Conservation (phyloP, 169 alveolate species). For the Plasmodium inui region DNA sequence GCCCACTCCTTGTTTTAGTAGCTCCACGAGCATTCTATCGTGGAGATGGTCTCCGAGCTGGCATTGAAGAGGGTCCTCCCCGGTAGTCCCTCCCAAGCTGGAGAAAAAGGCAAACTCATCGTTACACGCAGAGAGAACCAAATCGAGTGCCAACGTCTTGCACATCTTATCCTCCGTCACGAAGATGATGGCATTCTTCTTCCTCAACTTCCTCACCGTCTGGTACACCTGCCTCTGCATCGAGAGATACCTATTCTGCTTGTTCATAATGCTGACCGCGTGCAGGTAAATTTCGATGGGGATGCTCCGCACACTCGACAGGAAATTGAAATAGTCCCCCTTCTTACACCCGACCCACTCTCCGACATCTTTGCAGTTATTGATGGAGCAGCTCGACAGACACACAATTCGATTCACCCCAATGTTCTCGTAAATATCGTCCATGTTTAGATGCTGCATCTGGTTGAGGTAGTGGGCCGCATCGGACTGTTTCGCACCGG, state of each 20-base stretch:
- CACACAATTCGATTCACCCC: slow-evolving; percentile 63
- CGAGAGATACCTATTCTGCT: slow-evolving; percentile 63
- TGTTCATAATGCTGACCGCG: slow-evolving; percentile 74
- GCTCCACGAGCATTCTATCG: slow-evolving; percentile 1
- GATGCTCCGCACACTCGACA: slow-evolving; percentile 88
- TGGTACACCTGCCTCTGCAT: slow-evolving; percentile 77
- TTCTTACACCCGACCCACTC: slow-evolving; percentile 91
- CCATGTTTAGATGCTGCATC: slow-evolving; percentile 15
- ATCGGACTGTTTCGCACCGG: no score
- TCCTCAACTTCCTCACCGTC: slow-evolving; percentile 70
- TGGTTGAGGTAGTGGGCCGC: not conserved
- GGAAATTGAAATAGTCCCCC: slow-evolving; percentile 83
- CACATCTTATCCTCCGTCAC: slow-evolving; percentile 96
- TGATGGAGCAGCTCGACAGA: slow-evolving; percentile 71
- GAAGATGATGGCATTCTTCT: slow-evolving; percentile 90
- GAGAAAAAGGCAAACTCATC: slow-evolving; percentile 76
- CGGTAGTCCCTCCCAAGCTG: not conserved
- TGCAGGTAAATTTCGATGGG: slow-evolving; percentile 83
- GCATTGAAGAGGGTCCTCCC: not conserved
- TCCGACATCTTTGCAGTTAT: slow-evolving; percentile 88
- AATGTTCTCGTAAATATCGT: slow-evolving; percentile 7
- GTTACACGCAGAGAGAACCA: slow-evolving; percentile 87
- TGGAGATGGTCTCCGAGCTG: not conserved
- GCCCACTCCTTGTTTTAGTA: slow-evolving; percentile 32
- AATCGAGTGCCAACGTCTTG: slow-evolving; percentile 94